Conservation (phyloP, 1,139 yeast genomes). For the Candida sp. region DNA sequence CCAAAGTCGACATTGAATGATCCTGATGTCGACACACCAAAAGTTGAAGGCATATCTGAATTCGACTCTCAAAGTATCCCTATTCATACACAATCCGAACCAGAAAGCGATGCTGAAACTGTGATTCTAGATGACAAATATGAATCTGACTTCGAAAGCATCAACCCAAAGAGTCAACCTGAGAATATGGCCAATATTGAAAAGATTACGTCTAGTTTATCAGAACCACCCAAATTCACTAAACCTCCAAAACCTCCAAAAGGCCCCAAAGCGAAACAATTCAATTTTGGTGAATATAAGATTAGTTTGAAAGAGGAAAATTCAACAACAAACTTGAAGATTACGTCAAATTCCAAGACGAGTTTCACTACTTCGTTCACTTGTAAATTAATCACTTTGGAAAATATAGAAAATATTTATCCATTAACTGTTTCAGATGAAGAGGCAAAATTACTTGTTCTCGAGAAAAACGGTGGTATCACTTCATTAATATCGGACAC, state of each 20-base stretch:
- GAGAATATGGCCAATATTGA: background rate
- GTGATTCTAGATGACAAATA: conserved; percentile 17
- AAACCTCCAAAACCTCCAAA: background rate
- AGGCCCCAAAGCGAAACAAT: background rate
- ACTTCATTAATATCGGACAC: background rate
- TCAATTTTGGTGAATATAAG: background rate
- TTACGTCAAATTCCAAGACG: background rate
- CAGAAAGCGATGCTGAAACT: conserved; percentile 25
- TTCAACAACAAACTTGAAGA: background rate
- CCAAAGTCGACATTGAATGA: background rate
- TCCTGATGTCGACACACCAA: background rate
- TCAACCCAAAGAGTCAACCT: background rate
- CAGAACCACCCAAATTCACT: background rate
- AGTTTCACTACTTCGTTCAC: background rate
- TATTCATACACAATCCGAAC: background rate
- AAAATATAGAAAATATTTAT: background rate
- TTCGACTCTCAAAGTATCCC: background rate
- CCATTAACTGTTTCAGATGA: background rate
- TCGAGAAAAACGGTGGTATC: background rate
- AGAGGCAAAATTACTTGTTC: background rate
- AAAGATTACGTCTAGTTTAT: background rate
- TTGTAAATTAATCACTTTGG: background rate
- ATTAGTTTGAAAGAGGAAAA: background rate
- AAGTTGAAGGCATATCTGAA: background rate
- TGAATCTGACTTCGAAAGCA: background rate